Evolutionary conservation across 345 rosid species (phyloP).

Genomic region (Bretschneidera sinensis): DNA sequence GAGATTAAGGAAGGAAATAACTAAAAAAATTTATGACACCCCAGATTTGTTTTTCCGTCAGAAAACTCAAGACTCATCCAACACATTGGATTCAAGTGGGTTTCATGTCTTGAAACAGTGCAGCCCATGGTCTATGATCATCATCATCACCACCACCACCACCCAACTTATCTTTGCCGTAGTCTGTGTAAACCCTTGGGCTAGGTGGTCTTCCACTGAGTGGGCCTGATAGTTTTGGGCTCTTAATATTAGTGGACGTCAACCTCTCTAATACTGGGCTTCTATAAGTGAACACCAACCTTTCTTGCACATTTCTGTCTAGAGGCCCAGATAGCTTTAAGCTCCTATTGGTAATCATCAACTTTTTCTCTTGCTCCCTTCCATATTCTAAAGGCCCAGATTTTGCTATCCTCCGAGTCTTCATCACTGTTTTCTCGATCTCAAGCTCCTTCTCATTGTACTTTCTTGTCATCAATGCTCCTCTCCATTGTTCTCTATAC

Average conservation of each 20-base stretch:
- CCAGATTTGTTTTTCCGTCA: no score
- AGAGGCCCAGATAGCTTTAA: conserved; percentile 63
- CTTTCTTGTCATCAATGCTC: conserved; percentile 28
- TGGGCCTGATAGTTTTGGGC: conserved; percentile 48
- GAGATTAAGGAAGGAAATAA: no score
- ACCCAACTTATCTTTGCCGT: conserved; percentile 20
- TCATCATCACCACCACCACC: conserved; percentile 21
- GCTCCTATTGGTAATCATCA: conserved; percentile 19
- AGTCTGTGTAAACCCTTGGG: conserved; percentile 30
- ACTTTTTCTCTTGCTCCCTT: conserved; percentile 33
- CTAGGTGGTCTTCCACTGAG: conserved; percentile 38
- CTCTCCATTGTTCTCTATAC: conserved; percentile 17
- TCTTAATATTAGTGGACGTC: conserved; percentile 16
- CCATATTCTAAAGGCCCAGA: conserved; percentile 74
- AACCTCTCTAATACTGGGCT: conserved; percentile 37
- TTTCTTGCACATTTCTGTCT: conserved; percentile 51
- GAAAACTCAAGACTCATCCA: neutral
- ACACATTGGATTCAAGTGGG: conserved; percentile 46
- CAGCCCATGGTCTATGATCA: conserved; percentile 51
- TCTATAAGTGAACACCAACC: conserved; percentile 32
- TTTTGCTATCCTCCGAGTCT: conserved; percentile 37
- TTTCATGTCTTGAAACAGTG: conserved; percentile 67
- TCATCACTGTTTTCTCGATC: conserved; percentile 24
- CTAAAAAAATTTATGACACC: no score
- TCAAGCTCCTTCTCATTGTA: conserved; percentile 28